Conservation (phyloP, 371 early-diverging fungal genomes). For the Capillidium rhysosporum region DNA sequence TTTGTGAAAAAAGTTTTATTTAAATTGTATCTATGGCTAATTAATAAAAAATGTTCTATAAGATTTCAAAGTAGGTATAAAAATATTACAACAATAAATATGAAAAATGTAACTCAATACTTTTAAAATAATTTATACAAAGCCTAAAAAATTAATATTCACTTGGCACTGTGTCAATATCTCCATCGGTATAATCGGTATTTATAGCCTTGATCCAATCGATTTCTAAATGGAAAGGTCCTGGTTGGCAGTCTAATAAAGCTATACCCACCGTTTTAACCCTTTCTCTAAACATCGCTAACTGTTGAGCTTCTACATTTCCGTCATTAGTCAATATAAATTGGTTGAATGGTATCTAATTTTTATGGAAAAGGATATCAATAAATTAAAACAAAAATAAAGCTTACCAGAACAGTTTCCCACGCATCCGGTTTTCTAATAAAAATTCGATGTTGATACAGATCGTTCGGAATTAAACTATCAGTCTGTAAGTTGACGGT, state of each 20-base stretch:
- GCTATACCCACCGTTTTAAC: conserved; percentile 80
- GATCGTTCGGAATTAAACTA: conserved; percentile 51
- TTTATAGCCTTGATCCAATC: conserved; percentile 78
- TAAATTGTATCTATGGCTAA: too few species aligned
- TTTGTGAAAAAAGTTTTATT: too few species aligned
- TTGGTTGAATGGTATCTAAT: conserved; percentile 72
- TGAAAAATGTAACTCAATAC: too few species aligned
- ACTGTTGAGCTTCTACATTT: conserved; percentile 60
- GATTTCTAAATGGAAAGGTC: conserved; percentile 72
- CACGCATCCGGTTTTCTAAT: conserved; percentile 68
- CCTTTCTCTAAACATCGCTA: conserved; percentile 59
- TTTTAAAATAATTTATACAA: too few species aligned
- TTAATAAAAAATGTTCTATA: too few species aligned
- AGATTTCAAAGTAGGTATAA: too few species aligned
- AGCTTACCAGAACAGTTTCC: conserved; percentile 65
- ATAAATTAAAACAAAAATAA: not conserved
- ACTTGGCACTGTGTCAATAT: conserved; percentile 19
- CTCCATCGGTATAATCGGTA: conserved; percentile 43
- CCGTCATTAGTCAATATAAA: conserved; percentile 82
- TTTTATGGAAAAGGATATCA: not conserved
- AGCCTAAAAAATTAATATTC: too few species aligned
- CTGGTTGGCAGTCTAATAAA: conserved; percentile 55
- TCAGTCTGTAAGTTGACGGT: conserved; percentile 82
- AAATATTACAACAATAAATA: too few species aligned
- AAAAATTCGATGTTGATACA: conserved; percentile 82